Conservation (phyloP, 495 filamentous ascomycete genomes). For the Penicillium tannophilum region DNA sequence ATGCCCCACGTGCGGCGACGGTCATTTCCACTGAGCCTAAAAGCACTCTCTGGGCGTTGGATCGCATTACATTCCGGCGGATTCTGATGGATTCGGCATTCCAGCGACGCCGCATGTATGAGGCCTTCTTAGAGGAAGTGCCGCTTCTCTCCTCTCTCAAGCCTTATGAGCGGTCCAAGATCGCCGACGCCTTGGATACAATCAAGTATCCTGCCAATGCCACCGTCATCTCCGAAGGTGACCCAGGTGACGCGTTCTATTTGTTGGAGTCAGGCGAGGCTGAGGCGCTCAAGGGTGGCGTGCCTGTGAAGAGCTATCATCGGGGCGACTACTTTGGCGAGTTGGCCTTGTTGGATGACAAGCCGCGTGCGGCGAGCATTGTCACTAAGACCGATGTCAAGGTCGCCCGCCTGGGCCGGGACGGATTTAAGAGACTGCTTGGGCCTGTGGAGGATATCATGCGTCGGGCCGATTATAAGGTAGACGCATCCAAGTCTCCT, state of each 20-base stretch:
- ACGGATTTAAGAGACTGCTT: conserved; percentile 89
- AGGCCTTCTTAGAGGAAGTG: conserved; percentile 96
- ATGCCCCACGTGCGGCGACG: conserved; percentile 94
- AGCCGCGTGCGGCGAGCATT: conserved; percentile 90
- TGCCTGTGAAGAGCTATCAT: conserved; percentile 71
- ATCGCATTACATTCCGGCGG: conserved; percentile 94
- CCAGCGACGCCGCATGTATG: conserved; percentile 93
- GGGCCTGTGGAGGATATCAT: conserved; percentile 95
- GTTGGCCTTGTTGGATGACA: conserved; percentile 88
- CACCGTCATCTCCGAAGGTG: conserved; percentile 87
- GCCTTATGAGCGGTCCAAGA: conserved; percentile 91
- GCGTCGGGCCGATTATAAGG: conserved; percentile 71
- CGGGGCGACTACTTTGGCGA: conserved; percentile 99
- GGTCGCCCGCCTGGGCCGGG: conserved; percentile 90
- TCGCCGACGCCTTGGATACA: conserved; percentile 92
- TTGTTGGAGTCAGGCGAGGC: conserved; percentile 88
- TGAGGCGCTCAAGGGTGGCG: conserved; percentile 74
- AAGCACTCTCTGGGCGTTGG: conserved; percentile 88
- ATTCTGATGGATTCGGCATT: conserved; percentile 99
- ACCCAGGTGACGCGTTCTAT: conserved; percentile 90
- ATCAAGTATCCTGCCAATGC: conserved; percentile 80
- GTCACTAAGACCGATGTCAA: conserved; percentile 78
- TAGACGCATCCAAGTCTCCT: conserved; percentile 33
- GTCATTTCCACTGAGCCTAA: conserved; percentile 79
- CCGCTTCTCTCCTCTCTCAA: conserved; percentile 83